phyloP scores from a whole-genome alignment of 805 yeast genomes.

The Candida schatavii region DNA sequence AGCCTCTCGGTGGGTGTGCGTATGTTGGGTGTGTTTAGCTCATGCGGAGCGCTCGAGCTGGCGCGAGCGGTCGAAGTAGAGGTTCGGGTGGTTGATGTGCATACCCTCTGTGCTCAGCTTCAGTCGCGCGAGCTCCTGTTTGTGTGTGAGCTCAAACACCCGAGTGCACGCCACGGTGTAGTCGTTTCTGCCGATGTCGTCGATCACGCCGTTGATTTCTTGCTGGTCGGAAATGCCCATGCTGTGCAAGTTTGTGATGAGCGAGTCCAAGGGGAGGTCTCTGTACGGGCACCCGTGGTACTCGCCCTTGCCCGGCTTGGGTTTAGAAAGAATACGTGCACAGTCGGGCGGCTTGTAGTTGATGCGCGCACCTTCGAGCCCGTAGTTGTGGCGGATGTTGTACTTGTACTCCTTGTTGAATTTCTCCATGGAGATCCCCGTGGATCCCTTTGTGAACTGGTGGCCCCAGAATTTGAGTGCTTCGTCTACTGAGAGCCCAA shows the following conservation, averaged over 20 bases:
- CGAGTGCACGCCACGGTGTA: conserved; percentile 87
- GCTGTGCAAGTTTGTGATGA: conserved; percentile 51
- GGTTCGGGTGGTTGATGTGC: conserved; percentile 80
- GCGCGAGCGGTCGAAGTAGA: conserved; percentile 77
- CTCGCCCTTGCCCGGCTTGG: conserved; percentile 66
- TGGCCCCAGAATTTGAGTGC: conserved; percentile 81
- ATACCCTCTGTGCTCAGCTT: conserved; percentile 46
- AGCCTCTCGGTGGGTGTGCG: not conserved
- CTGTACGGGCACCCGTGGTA: conserved; percentile 93
- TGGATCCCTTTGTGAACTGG: conserved; percentile 58
- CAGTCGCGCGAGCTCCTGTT: conserved; percentile 40
- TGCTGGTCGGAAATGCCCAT: conserved; percentile 65
- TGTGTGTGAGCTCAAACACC: conserved; percentile 75
- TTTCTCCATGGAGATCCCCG: conserved; percentile 59
- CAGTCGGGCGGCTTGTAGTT: conserved; percentile 88
- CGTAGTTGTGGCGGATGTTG: conserved; percentile 85
- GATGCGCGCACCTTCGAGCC: conserved; percentile 84
- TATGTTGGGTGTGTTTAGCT: not conserved
- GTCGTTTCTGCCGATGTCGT: conserved; percentile 64
- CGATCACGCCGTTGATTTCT: conserved; percentile 58
- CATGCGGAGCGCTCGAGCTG: conserved; percentile 42
- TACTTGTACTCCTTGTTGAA: conserved; percentile 88
- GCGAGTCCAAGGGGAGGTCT: conserved; percentile 63
- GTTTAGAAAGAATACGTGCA: conserved; percentile 67
- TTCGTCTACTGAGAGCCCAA: conserved; percentile 85